Evolutionary conservation across 306 rosid genomes (phyloP), one percentile per base, ranked within the genome.

Genomic region (Quercus rubra): DNA sequence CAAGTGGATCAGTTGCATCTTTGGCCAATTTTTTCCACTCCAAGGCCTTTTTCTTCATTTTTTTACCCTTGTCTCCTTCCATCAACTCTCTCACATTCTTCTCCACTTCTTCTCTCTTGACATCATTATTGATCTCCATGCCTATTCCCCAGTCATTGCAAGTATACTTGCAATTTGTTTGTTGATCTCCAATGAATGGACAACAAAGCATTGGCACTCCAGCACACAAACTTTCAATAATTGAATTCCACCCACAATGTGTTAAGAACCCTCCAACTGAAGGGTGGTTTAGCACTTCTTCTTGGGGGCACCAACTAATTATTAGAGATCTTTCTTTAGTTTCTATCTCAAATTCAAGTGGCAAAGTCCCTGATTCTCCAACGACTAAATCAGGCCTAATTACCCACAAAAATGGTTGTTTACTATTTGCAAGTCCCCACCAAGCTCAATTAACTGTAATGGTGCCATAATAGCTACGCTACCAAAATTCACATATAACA

Each of bases 261-360:
- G 70, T 74, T 13, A 74, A 21, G 38, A 74, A 74, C 7, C 70
- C 78, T 35, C 57, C 78, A 17, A 58, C 55, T 0, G 70, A 74
- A 5, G 70, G 30, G 23, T 74, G 78, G 33, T 59, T 23, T 5
- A 74, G 70, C 2, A 74, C 70, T 20, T 74, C 23, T 31, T 58
- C 56, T 74, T 74, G 78, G 13, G 70, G 69, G n/a, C 78, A 58
- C 78, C 78, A 74, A 58, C 78, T 74, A 19, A 69, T 15, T 28
- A 74, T 74, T 6, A 58, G 14, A 5, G 70, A 20, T 59, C 78
- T 74, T 74, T 58, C 78, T 63, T 21, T n/a, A 2, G 57, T 74
- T 43, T 74, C 33, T 6, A 31, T 19, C 9, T 12, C 33, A 15
- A 74, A 74, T 31, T 74, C 78, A 1, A 14, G 4, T 14, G 27